phyloP scores from a whole-genome alignment of 139 green algal species.

The Chlorella sp. region DNA sequence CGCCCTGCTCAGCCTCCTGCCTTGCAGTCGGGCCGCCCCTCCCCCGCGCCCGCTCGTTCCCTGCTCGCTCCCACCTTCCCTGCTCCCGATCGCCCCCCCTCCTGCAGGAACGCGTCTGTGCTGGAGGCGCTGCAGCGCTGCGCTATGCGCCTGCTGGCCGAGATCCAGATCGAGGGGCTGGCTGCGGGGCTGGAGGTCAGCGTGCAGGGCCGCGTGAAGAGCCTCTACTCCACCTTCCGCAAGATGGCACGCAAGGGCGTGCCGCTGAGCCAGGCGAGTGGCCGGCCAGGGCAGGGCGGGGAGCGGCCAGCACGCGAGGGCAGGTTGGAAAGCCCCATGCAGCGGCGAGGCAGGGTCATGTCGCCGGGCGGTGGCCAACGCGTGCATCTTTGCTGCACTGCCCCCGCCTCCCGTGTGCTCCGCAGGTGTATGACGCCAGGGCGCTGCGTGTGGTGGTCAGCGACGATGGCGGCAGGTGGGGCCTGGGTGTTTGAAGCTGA shows the following conservation, averaged over 20 bases:
- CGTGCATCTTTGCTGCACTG: not conserved
- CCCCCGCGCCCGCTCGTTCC: not conserved
- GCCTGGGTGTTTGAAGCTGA: too few species aligned
- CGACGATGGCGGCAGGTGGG: constrained; percentile 59
- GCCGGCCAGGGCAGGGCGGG: not conserved
- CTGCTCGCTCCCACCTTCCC: not conserved
- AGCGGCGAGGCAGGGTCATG: too few species aligned
- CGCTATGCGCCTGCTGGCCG: constrained; percentile 47
- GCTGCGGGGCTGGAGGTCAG: constrained; percentile 66
- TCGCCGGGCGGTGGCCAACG: too few species aligned
- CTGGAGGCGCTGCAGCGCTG: constrained; percentile 65
- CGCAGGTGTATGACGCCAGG: constrained; percentile 85
- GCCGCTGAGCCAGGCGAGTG: constrained; percentile 62
- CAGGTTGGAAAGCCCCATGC: too few species aligned
- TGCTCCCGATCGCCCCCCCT: not conserved
- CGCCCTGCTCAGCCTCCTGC: not conserved
- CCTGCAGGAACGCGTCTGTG: constrained; percentile 7
- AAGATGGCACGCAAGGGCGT: constrained; percentile 93
- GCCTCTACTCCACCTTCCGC: constrained; percentile 76
- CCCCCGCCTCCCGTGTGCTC: not conserved
- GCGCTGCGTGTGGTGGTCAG: constrained; percentile 93
- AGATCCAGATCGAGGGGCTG: constrained; percentile 54
- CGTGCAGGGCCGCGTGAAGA: constrained; percentile 89
- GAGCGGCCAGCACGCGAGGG: too few species aligned
- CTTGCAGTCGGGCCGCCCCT: not conserved